Evolutionary conservation across 257 asterid genomes (phyloP).

Genomic region (Ilex aquifolium): DNA sequence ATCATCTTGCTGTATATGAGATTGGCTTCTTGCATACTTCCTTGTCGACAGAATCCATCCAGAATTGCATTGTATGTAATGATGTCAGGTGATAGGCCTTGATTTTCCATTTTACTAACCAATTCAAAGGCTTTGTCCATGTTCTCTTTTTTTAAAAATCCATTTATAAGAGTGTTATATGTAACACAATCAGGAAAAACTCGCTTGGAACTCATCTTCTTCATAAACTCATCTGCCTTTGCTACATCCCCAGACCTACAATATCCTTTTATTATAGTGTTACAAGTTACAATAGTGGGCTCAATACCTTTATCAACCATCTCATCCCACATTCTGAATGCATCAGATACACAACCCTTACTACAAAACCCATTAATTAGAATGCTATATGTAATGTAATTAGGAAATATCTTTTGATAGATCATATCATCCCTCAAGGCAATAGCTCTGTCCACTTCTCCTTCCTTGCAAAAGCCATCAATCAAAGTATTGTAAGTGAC

Average conservation of each 20-base stretch:
- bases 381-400: slow-evolving; percentile 47
- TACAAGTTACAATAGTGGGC: slow-evolving; percentile 58
- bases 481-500: slow-evolving; percentile 60
- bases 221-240: slow-evolving; percentile 48
- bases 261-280: slow-evolving; percentile 61
- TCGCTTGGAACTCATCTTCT: slow-evolving; percentile 43
- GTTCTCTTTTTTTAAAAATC: slow-evolving; percentile 58
- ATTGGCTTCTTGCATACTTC: slow-evolving; percentile 62
- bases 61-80: slow-evolving; percentile 53
- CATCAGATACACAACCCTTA: slow-evolving; percentile 42
- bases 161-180: slow-evolving; percentile 65
- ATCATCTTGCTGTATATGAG: slow-evolving; percentile 41
- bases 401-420: slow-evolving; percentile 41
- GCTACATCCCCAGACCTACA: slow-evolving; percentile 46
- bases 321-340: slow-evolving; percentile 57
- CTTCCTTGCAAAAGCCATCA: slow-evolving; percentile 63
- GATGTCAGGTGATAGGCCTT: slow-evolving; percentile 41
- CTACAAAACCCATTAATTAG: slow-evolving; percentile 63
- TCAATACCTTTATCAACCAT: slow-evolving; percentile 48
- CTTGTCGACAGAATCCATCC: slow-evolving; percentile 51
- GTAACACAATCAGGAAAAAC: slow-evolving; percentile 46
- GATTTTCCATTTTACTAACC: slow-evolving; percentile 49
- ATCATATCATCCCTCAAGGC: slow-evolving; percentile 53
- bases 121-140: slow-evolving; percentile 41
- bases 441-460: slow-evolving; percentile 48